Conservation (phyloP, 345 rosid species). For the Lagerstroemia speciosa region DNA sequence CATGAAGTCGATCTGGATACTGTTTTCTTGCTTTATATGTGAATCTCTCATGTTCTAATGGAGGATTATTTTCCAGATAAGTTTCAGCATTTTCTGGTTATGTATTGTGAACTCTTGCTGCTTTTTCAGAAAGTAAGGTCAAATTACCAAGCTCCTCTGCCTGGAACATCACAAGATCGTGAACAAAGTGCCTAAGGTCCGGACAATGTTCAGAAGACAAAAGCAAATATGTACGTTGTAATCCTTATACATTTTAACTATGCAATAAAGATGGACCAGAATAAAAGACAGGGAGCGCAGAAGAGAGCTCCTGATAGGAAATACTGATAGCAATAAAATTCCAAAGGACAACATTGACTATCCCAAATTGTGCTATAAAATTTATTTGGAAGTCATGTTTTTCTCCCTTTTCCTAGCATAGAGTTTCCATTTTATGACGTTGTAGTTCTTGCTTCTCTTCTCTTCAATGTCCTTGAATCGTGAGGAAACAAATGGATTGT, state of each 20-base stretch:
- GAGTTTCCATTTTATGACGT: no score
- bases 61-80: not conserved
- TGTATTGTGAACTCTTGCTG: not conserved
- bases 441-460: no score
- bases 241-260: not conserved
- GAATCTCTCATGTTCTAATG: not conserved
- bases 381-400: no score
- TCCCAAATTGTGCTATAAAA: no score
- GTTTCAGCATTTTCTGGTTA: not conserved
- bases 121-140: constrained; percentile 55
- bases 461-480: no score
- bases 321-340: no score
- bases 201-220: constrained; percentile 16
- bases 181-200: constrained; percentile 6
- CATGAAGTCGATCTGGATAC: not conserved
- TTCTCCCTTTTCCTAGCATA: no score
- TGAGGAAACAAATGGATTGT: no score
- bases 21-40: not conserved
- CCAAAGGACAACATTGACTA: no score
- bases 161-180: not conserved
- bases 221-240: not conserved
- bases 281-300: no score
- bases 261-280: not conserved
- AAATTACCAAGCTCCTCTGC: constrained; percentile 29
- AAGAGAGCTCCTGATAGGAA: no score